Percentiles rank a stretch among this genome's conserved stretches.
These are phyloP conservation scores for Ascomycota sp. DNA, from an alignment of 2,329 filamentous ascomycete genomes.

Conservation along the genomic window DNA sequence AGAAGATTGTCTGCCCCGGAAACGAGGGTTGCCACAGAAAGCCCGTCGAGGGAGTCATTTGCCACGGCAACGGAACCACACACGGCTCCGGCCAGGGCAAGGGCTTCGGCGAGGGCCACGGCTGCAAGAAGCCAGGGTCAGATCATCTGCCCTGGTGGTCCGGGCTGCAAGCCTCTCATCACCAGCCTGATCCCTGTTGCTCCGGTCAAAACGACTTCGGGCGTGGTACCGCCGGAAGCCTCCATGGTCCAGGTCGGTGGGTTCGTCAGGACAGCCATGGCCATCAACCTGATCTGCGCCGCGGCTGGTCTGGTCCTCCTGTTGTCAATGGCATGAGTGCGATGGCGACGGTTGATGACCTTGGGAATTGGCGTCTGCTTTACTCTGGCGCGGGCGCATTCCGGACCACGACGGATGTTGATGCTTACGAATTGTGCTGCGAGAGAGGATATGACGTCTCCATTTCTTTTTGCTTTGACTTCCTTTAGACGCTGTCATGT, in stretches of 20 bases:
- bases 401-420: too few species aligned
- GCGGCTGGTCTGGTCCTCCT: conserved; percentile 6
- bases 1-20: neutral
- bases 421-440: too few species aligned
- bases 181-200: too few species aligned
- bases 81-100: neutral
- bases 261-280: conserved; percentile 4
- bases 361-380: neutral
- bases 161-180: too few species aligned
- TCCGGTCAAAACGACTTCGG: too few species aligned
- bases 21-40: neutral
- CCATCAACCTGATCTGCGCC: conserved; percentile 6
- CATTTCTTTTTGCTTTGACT: too few species aligned
- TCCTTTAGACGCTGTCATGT: too few species aligned
- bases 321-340: conserved; percentile 5
- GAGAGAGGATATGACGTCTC: too few species aligned
- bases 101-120: conserved; percentile 1
- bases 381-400: too few species aligned
- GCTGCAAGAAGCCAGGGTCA: conserved; percentile 1
- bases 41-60: neutral
- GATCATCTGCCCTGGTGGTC: neutral
- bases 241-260: conserved; percentile 4
- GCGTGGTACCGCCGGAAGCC: neutral
- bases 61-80: neutral
- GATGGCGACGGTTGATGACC: too few species aligned